These are phyloP conservation scores for Bipolaris victoriae DNA, from an alignment of 2,329 filamentous ascomycete genomes.

Conservation along the genomic window DNA sequence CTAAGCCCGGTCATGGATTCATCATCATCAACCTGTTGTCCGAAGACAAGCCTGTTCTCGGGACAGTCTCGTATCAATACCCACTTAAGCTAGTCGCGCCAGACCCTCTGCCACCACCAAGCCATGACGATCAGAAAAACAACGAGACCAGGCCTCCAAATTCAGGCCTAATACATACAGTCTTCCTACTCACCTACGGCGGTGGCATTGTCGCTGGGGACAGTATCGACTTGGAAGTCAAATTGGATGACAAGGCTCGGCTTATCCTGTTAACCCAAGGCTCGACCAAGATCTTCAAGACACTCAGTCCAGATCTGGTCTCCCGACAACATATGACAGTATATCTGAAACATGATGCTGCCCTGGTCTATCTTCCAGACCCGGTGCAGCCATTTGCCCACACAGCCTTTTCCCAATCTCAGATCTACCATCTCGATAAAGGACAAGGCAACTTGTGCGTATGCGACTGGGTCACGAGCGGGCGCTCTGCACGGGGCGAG, in stretches of 20 bases:
- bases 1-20: slow-evolving; percentile 76
- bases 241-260: slow-evolving; percentile 67
- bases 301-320: slow-evolving; percentile 57
- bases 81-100: slow-evolving; percentile 93
- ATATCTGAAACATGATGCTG: slow-evolving; percentile 55
- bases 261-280: slow-evolving; percentile 70
- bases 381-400: slow-evolving; percentile 89
- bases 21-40: slow-evolving; percentile 77
- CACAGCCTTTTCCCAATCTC: slow-evolving; percentile 83
- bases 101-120: slow-evolving; percentile 66
- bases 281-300: slow-evolving; percentile 95
- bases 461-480: slow-evolving; percentile 93
- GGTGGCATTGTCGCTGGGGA: slow-evolving; percentile 92
- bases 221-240: slow-evolving; percentile 73
- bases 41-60: slow-evolving; percentile 72
- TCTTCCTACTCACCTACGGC: slow-evolving; percentile 93
- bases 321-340: slow-evolving; percentile 59
- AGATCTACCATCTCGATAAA: slow-evolving; percentile 70
- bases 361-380: slow-evolving; percentile 76
- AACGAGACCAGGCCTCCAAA: slow-evolving; percentile 5
- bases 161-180: slow-evolving; percentile 67
- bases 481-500: slow-evolving; percentile 82
- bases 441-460: slow-evolving; percentile 69
- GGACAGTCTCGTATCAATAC: slow-evolving; percentile 84
- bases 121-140: slow-evolving; percentile 14